A percentile compares a stretch with the other conserved stretches of the same genome.
Conservation (phyloP, 1,284 basidiomycete species). For the Irpex sp. region DNA sequence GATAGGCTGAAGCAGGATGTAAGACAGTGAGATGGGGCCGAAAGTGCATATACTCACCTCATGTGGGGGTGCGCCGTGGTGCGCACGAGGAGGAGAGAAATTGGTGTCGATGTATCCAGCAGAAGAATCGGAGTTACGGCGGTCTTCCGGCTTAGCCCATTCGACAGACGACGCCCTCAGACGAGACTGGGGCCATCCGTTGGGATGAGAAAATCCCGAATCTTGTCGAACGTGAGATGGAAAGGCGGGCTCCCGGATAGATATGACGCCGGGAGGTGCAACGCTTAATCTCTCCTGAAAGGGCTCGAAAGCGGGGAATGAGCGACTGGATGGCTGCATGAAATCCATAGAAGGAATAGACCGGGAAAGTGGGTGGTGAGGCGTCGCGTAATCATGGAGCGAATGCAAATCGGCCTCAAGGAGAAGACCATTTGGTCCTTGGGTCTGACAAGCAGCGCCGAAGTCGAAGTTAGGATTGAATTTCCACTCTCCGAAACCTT, state of each 20-base stretch:
- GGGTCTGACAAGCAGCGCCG: slow-evolving; percentile 22
- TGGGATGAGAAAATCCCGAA: slow-evolving; percentile 15
- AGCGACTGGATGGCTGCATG: slow-evolving; percentile 28
- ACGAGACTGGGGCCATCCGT: slow-evolving; percentile 25
- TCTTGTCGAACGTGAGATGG: slow-evolving; percentile 21
- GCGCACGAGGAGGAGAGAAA: slow-evolving; percentile 18
- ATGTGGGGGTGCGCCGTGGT: slow-evolving; percentile 27
- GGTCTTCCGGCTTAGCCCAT: slow-evolving; percentile 30
- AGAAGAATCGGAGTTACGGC: slow-evolving; percentile 18
- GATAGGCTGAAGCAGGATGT: slow-evolving; percentile 54
- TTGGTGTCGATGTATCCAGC: slow-evolving; percentile 15
- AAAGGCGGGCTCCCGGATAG: slow-evolving; percentile 20
- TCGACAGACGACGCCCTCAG: slow-evolving; percentile 25
- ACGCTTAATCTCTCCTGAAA: slow-evolving; percentile 36
- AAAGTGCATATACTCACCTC: slow-evolving; percentile 28
- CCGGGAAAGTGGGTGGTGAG: slow-evolving; percentile 36
- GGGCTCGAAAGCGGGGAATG: slow-evolving; percentile 48
- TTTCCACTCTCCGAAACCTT: slow-evolving; percentile 50
- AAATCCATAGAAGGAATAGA: slow-evolving; percentile 31
- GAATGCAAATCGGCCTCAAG: slow-evolving; percentile 27
- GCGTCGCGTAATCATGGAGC: slow-evolving; percentile 25
- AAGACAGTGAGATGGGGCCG: slow-evolving; percentile 14
- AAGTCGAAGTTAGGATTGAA: slow-evolving; percentile 48
- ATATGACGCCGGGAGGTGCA: neutral
- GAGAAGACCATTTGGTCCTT: slow-evolving; percentile 26